A percentile compares a stretch with the other conserved stretches of the same genome.
phyloP scores from a whole-genome alignment of 163 green algal species.

The Coccomyxa subellipsoidea region DNA sequence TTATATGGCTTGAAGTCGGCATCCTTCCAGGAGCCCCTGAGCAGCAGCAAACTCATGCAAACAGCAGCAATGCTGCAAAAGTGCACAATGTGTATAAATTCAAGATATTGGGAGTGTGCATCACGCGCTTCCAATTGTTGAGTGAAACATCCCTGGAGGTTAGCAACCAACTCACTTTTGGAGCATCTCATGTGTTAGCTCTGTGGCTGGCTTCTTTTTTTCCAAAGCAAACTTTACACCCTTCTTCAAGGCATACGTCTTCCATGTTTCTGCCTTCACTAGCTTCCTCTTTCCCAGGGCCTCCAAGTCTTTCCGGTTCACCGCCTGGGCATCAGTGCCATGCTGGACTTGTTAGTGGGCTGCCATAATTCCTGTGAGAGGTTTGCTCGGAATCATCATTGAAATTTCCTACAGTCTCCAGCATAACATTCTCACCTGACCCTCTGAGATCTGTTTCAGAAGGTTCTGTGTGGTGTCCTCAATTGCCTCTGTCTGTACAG shows the following conservation, averaged over 20 bases:
- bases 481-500: background rate
- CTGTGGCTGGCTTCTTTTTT: constrained; percentile 83
- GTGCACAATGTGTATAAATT: too few species aligned
- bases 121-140: background rate
- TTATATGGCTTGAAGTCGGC: constrained; percentile 97
- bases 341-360: too few species aligned
- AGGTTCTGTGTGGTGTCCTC: background rate
- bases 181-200: constrained; percentile 95
- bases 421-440: constrained; percentile 58
- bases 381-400: too few species aligned
- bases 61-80: too few species aligned
- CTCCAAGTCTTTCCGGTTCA: constrained; percentile 58
- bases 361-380: too few species aligned
- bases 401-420: too few species aligned
- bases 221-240: constrained; percentile 94
- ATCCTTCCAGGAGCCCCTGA: constrained; percentile 83
- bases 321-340: constrained; percentile 7
- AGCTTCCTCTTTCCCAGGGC: constrained; percentile 92
- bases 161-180: constrained; percentile 55
- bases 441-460: background rate
- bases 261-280: constrained; percentile 76
- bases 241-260: constrained; percentile 84
- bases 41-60: background rate
- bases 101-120: background rate
- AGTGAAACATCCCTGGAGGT: background rate